Percentiles rank a stretch among this genome's conserved stretches.
phyloP scores from a whole-genome alignment of 176 grass and related monocot genomes.

The Musa itinerans region DNA sequence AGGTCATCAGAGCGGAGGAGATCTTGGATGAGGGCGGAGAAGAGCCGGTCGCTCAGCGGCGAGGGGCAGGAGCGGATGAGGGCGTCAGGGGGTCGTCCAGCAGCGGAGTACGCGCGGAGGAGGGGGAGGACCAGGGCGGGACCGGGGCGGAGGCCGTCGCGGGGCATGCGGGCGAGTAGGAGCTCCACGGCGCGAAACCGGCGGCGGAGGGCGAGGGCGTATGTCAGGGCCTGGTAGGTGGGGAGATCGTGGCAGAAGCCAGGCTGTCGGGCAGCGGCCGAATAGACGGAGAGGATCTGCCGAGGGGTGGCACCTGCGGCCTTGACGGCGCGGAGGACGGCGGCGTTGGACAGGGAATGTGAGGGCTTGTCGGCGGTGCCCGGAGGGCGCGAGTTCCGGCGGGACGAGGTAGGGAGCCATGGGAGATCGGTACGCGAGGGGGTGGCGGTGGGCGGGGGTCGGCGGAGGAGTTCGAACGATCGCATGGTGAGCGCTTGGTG shows the following conservation, averaged over 20 bases:
- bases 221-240: neutral
- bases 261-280: neutral
- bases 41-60: slow-evolving; percentile 7
- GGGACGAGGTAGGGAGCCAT: neutral
- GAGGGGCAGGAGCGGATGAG: neutral
- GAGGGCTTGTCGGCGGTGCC: neutral
- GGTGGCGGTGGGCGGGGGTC: neutral
- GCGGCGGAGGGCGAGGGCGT: neutral
- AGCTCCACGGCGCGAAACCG: neutral
- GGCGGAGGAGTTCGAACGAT: neutral
- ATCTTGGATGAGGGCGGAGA: neutral
- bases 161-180: neutral
- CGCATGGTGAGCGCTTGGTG: neutral
- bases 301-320: neutral
- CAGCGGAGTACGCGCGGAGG: neutral
- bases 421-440: neutral
- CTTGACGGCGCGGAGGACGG: neutral
- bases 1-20: neutral
- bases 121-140: neutral
- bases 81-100: neutral
- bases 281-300: neutral
- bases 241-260: slow-evolving; percentile 11
- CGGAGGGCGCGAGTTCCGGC: neutral
- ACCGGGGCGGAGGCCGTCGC: neutral
- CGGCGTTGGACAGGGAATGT: neutral